These are phyloP conservation scores for Populus ilicifolia DNA, from an alignment of 345 rosid genomes.

Conservation along the genomic window DNA sequence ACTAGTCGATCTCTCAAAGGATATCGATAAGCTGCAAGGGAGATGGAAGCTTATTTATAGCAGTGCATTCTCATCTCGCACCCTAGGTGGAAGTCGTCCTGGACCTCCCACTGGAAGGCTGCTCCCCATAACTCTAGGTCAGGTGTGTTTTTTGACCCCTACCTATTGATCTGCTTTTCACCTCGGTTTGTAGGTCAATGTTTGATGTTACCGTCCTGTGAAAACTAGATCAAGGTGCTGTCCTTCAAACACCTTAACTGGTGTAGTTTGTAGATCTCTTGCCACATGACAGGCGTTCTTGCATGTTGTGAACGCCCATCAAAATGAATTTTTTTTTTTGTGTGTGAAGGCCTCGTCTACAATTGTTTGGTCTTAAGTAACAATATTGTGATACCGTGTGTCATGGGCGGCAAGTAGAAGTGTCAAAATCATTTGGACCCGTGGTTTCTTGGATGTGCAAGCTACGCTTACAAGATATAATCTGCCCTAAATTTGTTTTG, in stretches of 20 bases:
- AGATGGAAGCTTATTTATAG: conserved; percentile 84
- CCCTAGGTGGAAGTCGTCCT: conserved; percentile 87
- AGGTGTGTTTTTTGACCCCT: conserved; percentile 37
- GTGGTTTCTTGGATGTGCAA: not conserved
- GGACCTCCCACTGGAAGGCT: conserved; percentile 86
- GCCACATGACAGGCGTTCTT: not conserved
- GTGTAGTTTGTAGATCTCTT: not conserved
- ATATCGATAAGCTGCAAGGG: conserved; percentile 74
- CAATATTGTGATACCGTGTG: not conserved
- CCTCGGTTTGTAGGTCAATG: not conserved
- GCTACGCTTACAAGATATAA: not conserved
- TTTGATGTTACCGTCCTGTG: not conserved
- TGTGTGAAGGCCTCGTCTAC: not conserved
- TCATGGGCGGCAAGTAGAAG: not conserved
- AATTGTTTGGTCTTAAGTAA: not conserved
- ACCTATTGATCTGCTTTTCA: not conserved
- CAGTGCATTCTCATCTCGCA: conserved; percentile 89
- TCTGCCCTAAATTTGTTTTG: not conserved
- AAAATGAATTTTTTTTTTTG: not conserved
- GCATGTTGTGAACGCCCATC: not conserved
- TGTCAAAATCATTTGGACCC: not conserved
- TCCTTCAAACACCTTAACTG: not conserved
- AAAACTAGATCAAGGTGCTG: not conserved
- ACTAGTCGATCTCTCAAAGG: conserved; percentile 49
- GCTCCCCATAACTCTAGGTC: conserved; percentile 87